These are phyloP conservation scores for Ambrosiella cleistominuta DNA, from an alignment of 2,329 filamentous ascomycete genomes.

Conservation along the genomic window DNA sequence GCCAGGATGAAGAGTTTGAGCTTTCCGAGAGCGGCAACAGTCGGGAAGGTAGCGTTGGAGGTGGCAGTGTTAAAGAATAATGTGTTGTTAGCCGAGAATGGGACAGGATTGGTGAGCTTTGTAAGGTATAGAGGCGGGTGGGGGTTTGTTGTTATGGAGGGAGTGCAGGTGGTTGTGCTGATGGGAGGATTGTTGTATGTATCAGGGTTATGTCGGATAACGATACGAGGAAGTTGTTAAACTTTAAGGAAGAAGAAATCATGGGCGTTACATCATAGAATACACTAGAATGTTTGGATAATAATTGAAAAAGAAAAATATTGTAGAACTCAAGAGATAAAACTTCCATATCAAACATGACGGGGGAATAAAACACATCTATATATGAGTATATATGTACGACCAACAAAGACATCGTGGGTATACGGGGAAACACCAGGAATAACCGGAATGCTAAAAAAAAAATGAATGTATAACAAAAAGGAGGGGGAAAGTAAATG, in stretches of 20 bases:
- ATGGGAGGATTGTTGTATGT: conserved; percentile 1
- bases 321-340: too few relatives aligned
- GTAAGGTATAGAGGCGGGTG: background rate
- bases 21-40: background rate
- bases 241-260: background rate
- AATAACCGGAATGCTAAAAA: background rate
- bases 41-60: conserved; percentile 41
- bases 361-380: too few relatives aligned
- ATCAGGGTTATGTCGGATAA: background rate
- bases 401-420: too few relatives aligned
- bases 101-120: conserved; percentile 5
- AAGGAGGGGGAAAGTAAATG: background rate
- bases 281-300: too few relatives aligned
- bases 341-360: too few relatives aligned
- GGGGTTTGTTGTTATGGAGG: background rate
- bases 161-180: background rate
- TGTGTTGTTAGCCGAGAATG: conserved; percentile 33
- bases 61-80: conserved; percentile 44
- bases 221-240: background rate
- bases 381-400: too few relatives aligned
- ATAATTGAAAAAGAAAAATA: too few relatives aligned
- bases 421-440: background rate
- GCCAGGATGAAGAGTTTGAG: background rate
- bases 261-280: background rate
- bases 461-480: background rate